Evolutionary conservation across 257 asterid species (phyloP).

Genomic region (Solanum chiquidenum): DNA sequence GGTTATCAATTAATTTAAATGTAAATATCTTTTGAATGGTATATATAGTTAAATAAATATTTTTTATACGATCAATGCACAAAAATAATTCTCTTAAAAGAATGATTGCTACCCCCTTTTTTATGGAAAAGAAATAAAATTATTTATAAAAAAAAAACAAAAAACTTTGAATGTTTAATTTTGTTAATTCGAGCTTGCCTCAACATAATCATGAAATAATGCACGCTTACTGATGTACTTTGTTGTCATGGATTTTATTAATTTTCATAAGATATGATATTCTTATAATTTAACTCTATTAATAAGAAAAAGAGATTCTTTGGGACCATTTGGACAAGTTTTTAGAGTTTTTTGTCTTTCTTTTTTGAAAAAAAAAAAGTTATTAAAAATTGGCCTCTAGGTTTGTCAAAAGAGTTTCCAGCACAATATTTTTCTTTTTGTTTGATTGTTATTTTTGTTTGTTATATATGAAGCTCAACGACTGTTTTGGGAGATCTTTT

Average conservation of each 20-base stretch:
- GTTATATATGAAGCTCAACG: neutral
- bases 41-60: neutral
- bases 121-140: neutral
- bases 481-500: neutral
- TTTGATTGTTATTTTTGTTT: neutral
- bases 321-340: neutral
- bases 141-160: too few species aligned
- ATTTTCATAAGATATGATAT: neutral
- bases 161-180: neutral
- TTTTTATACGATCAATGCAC: neutral
- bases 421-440: neutral
- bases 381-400: neutral
- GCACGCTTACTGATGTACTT: neutral
- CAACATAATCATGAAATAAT: neutral
- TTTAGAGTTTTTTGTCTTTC: neutral
- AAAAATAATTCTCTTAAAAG: neutral
- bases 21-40: neutral
- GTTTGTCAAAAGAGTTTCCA: neutral
- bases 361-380: neutral
- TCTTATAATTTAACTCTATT: neutral
- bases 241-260: neutral
- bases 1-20: too few species aligned
- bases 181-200: neutral
- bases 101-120: neutral
- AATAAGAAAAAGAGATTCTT: neutral